Percentiles rank a stretch among this genome's conserved stretches.
Conservation (phyloP, 208 protist genomes). For the Wallacemonas sp. region DNA sequence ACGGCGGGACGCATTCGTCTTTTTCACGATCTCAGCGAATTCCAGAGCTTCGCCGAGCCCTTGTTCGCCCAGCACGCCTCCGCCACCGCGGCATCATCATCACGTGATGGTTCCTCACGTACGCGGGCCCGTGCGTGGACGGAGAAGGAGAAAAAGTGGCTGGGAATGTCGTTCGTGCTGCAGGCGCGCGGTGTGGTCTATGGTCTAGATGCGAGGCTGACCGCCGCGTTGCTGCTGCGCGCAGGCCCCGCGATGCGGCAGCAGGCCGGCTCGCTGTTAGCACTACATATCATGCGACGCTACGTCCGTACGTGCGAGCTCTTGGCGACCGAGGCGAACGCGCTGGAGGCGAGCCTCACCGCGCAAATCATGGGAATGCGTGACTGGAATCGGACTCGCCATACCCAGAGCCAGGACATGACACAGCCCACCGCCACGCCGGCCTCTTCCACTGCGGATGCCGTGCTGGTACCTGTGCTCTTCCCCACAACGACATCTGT, state of each 20-base stretch:
- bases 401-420: neutral
- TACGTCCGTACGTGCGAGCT: slow-evolving; percentile 63
- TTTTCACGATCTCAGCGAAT: slow-evolving; percentile 10
- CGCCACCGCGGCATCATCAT: too few relatives aligned
- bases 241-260: slow-evolving; percentile 57
- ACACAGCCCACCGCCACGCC: too few relatives aligned
- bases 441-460: neutral
- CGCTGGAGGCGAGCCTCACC: slow-evolving; percentile 15
- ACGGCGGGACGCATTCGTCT: slow-evolving; percentile 9
- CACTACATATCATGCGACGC: slow-evolving; percentile 64
- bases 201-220: slow-evolving; percentile 49
- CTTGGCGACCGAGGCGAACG: slow-evolving; percentile 34
- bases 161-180: slow-evolving; percentile 20
- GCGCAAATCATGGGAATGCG: neutral
- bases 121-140: neutral
- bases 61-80: slow-evolving; percentile 14
- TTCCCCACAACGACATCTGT: too few relatives aligned
- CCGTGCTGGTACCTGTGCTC: too few relatives aligned
- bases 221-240: slow-evolving; percentile 71
- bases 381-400: neutral
- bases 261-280: slow-evolving; percentile 70
- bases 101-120: too few relatives aligned
- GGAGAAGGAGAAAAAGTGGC: slow-evolving; percentile 5
- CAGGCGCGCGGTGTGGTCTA: slow-evolving; percentile 40
- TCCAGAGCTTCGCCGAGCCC: slow-evolving; percentile 20